phyloP scores from a whole-genome alignment of 768 basidiomycete genomes.

The Grammothele lineata region DNA sequence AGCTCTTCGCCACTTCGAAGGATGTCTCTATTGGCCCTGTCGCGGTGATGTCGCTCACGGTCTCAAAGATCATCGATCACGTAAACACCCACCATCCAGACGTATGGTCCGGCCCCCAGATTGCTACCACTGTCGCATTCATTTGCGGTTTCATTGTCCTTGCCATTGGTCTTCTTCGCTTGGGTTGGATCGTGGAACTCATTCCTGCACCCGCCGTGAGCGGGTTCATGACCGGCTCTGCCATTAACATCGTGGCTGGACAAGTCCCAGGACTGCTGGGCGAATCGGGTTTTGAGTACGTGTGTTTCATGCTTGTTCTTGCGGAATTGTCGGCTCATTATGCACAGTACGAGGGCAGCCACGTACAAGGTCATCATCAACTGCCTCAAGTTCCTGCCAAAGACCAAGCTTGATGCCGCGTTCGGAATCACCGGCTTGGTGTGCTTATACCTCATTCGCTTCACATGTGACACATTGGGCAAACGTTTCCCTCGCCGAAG shows the following conservation, averaged over 20 bases:
- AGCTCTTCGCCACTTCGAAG: constrained; percentile 96
- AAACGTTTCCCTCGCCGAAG: constrained; percentile 60
- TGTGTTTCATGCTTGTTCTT: constrained; percentile 14
- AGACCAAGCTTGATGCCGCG: constrained; percentile 77
- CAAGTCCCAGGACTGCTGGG: constrained; percentile 92
- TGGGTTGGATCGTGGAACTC: constrained; percentile 96
- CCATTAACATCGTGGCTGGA: constrained; percentile 82
- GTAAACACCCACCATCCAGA: constrained; percentile 52
- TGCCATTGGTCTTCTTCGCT: constrained; percentile 79
- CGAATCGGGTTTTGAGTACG: constrained; percentile 77
- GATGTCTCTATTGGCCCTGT: constrained; percentile 99
- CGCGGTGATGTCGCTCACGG: constrained; percentile 94
- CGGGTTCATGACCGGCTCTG: constrained; percentile 98
- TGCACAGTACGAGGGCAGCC: constrained; percentile 77
- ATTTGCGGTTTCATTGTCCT: constrained; percentile 90
- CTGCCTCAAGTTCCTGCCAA: constrained; percentile 77
- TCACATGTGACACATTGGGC: constrained; percentile 43
- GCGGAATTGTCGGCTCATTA: not conserved
- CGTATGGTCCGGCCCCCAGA: constrained; percentile 63
- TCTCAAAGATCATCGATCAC: constrained; percentile 71
- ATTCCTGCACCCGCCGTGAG: constrained; percentile 83
- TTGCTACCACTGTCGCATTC: constrained; percentile 82
- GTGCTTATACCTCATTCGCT: constrained; percentile 65
- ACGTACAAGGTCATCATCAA: constrained; percentile 91
- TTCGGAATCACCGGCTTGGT: constrained; percentile 80